Evolutionary conservation across 139 green algal genomes (phyloP).

Genomic region (Coelastrella sp.): DNA sequence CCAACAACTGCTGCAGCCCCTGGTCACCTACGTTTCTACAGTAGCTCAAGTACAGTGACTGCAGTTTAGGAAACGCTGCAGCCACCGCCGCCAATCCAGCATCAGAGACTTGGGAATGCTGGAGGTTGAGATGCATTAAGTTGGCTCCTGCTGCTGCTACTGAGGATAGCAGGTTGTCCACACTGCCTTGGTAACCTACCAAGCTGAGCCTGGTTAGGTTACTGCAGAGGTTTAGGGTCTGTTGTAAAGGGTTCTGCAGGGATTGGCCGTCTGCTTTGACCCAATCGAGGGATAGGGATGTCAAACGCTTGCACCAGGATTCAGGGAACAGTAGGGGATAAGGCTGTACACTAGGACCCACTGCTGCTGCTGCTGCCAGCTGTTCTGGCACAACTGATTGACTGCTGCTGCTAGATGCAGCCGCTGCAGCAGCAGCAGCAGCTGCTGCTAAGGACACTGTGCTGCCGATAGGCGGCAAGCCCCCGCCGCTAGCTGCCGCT

Average conservation of each 20-base stretch:
- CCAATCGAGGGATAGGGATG: constrained; percentile 36
- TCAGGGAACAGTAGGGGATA: background rate
- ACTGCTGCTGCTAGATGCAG: constrained; percentile 13
- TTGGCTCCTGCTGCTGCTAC: background rate
- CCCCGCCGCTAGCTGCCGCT: background rate
- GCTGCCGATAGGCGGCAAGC: background rate
- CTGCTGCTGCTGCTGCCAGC: constrained; percentile 21
- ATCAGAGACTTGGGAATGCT: constrained; percentile 35
- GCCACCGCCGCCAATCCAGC: background rate
- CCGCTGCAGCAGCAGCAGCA: background rate
- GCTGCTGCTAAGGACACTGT: background rate
- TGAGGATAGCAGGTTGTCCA: constrained; percentile 18
- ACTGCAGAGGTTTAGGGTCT: constrained; percentile 1
- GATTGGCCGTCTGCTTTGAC: constrained; percentile 5
- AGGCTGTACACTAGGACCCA: background rate
- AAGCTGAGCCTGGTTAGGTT: constrained; percentile 10
- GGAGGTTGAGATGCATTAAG: constrained; percentile 10
- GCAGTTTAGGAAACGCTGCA: background rate
- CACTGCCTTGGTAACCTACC: constrained; percentile 30
- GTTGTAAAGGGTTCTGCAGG: constrained; percentile 2
- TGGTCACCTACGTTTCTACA: constrained; percentile 18
- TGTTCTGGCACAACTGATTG: background rate
- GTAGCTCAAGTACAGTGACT: constrained; percentile 7
- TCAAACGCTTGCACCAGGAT: background rate
- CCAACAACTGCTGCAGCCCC: constrained; percentile 17